Base-by-base conservation (phyloP, 2,329 filamentous ascomycete genomes). In the Karstenula rhodostoma region DNA sequence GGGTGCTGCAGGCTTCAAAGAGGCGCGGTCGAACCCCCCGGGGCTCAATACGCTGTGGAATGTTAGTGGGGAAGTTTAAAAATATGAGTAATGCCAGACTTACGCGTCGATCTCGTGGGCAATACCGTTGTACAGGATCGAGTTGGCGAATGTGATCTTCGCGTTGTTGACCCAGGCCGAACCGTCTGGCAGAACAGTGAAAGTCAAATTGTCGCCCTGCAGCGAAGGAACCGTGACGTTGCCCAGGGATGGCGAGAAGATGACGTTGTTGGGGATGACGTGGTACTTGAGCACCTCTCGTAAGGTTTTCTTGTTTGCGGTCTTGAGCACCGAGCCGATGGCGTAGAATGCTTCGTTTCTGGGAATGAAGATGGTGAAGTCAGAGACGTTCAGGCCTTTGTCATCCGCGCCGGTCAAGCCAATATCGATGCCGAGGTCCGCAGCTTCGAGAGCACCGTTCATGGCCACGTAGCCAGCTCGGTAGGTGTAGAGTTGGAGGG, bases 291-390 rank as follows among this genome's bases (percentile, higher is more conserved):
- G 69, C 13, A 71, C 70, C 1, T 66, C 59, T 55, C 65, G 66
- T 2, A 73, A 58, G 4, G 68, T 72, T 4, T 55, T 48, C 12
- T 65, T n/a, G 35, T 71, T 64, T 6, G 63, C 68, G 2, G 61
- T 55, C 22, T 58, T 59, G 2, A 73, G 59, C 17, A 70, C 64
- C 3, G 70, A 72, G 52, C 69, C 70, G 32, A 87, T 82, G 73
- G 84, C 84, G 46, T 89, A 85, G 70, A 97, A 94, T 0, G 92
- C 93, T 49, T 83, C 80, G 75, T 96, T 86, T 1, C 86, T 87
- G 0, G 93, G 93, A 1, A 91, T 90, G 67, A 97, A 95, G 56
- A 94, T 79, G 0, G 93, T 97, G 70, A 89, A 86, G 76, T 94
- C 93, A 19, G 85, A 71, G 15, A 71, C 64, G 48, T 73, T 73